These are phyloP conservation scores for Thelonectria olida DNA, from an alignment of 2,329 filamentous ascomycete genomes.

Conservation along the genomic window DNA sequence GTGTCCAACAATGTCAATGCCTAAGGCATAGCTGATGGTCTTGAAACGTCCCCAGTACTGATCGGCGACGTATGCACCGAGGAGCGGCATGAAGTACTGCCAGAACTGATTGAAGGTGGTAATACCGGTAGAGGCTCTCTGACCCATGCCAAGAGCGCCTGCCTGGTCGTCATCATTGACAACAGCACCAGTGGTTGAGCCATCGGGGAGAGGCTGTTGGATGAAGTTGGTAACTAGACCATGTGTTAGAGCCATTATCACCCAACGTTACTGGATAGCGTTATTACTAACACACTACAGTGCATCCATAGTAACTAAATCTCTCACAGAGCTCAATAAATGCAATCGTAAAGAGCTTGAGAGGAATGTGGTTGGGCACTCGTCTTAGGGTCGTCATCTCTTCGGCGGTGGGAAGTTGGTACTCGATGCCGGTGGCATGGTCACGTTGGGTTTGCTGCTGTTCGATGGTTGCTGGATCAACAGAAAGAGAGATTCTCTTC, in stretches of 20 bases:
- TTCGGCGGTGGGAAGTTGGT: slow-evolving; percentile 35
- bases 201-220: slow-evolving; percentile 62
- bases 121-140: slow-evolving; percentile 58
- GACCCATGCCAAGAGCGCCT: slow-evolving; percentile 66
- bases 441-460: neutral
- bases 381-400: slow-evolving; percentile 62
- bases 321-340: slow-evolving; percentile 77
- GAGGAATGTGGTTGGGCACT: slow-evolving; percentile 66
- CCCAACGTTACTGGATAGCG: too few species aligned
- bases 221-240: slow-evolving; percentile 73
- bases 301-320: slow-evolving; percentile 77
- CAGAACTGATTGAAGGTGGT: slow-evolving; percentile 65
- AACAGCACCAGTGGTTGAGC: slow-evolving; percentile 63
- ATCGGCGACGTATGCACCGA: slow-evolving; percentile 60
- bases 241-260: too few species aligned
- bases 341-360: slow-evolving; percentile 69
- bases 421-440: neutral
- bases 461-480: slow-evolving; percentile 20
- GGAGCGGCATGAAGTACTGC: slow-evolving; percentile 67
- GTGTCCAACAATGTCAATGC: slow-evolving; percentile 71
- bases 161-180: slow-evolving; percentile 47
- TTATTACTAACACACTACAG: slow-evolving; percentile 69
- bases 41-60: slow-evolving; percentile 74
- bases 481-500: slow-evolving; percentile 40
- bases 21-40: slow-evolving; percentile 71